phyloP scores from a whole-genome alignment of 1,284 basidiomycete species.

The Spongiforma sp. region DNA sequence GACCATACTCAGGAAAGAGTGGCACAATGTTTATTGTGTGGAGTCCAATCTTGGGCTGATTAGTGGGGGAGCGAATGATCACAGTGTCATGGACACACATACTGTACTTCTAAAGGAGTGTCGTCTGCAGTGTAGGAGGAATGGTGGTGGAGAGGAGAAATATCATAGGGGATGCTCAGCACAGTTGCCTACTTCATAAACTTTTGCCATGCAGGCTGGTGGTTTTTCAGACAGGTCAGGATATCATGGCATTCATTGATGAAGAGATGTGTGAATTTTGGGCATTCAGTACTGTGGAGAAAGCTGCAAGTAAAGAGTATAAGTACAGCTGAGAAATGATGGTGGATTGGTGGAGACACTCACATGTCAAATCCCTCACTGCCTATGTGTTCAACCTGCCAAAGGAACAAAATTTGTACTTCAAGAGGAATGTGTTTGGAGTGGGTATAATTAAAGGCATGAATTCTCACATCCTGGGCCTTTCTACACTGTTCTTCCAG shows the following conservation, averaged over 20 bases:
- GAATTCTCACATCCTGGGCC: neutral
- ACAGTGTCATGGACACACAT: neutral
- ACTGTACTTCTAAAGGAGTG: neutral
- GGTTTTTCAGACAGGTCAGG: neutral
- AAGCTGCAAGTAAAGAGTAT: neutral
- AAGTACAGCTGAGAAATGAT: neutral
- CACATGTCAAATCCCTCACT: neutral
- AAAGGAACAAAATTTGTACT: neutral
- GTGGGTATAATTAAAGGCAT: neutral
- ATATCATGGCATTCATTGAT: conserved; percentile 7
- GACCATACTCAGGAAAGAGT: neutral
- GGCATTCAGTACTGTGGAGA: neutral
- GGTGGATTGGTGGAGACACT: neutral
- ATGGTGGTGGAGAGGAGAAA: conserved; percentile 2
- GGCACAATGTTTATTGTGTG: neutral
- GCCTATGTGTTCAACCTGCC: neutral
- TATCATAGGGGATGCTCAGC: neutral
- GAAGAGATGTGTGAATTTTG: neutral
- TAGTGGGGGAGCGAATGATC: neutral
- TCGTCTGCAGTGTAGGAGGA: neutral
- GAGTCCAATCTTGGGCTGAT: neutral
- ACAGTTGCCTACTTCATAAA: neutral
- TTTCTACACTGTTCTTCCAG: neutral
- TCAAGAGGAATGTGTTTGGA: neutral
- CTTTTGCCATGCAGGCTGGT: neutral